Evolutionary conservation across 345 rosid genomes (phyloP), one percentile per base, ranked within the genome.

Genomic region (Clausena lansium): DNA sequence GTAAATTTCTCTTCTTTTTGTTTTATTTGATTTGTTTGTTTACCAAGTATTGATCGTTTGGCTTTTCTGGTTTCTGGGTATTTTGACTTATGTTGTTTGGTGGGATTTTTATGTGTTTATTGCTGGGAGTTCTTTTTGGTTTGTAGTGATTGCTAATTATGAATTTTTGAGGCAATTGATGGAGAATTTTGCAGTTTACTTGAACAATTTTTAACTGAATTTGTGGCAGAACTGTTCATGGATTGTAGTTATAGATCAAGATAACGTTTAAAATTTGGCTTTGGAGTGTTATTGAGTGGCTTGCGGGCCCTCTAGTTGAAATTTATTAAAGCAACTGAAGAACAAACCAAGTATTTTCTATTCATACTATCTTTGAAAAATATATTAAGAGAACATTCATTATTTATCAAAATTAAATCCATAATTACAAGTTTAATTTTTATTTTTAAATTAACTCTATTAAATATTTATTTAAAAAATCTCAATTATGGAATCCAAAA

Each of bases 1-100:
- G 98, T 95, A 88, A 80, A 45, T 71, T 75, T 36, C 41, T 17
- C 6, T 35, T 73, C 28, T 8, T 30, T 62, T 50, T 2, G 15
- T 72, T 32, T 76, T 32, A 35, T 69, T 54, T 39, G 58, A n/a
- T 64, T 52, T 52, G 3, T 77, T 82, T 33, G 33, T 20, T 32
- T 71, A 67, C 45, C 65, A 52, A 52, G 25, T 52, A 73, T 76
- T 80, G 64, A 15, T 65, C 81, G 32, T 39, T 82, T 73, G 39
- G 74, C 59, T 77, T 70, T 67, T 79, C 58, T 68, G 64, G 41
- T 52, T 79, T 77, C 76, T 84, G 89, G 83, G 86, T 74, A 5
- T 79, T 78, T 60, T 39, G 45, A 58, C n/a, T 11, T 67, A 14
- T 69, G 72, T 66, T 35, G 36, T 7, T 24, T 77, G 76, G 35